These are phyloP conservation scores for Cryptococcus sp. DNA, from an alignment of 1,284 basidiomycete genomes.

Conservation along the genomic window DNA sequence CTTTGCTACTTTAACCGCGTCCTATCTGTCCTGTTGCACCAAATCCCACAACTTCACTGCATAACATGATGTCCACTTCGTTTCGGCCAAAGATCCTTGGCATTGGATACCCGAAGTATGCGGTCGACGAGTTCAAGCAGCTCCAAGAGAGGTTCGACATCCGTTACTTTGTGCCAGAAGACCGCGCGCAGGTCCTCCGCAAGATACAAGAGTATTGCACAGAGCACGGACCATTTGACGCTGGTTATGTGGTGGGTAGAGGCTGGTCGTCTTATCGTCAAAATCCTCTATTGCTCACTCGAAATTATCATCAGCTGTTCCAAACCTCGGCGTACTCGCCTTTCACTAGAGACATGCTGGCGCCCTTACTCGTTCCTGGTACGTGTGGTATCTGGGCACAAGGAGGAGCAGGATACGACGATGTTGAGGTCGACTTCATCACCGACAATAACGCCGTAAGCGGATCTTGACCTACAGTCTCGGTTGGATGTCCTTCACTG, in stretches of 20 bases:
- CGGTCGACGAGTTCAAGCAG: slow-evolving; percentile 24
- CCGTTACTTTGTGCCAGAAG: slow-evolving; percentile 31
- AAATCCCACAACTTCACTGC: no score
- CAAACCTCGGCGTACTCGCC: slow-evolving; percentile 27
- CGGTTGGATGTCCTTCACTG: background rate
- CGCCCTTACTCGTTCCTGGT: slow-evolving; percentile 23
- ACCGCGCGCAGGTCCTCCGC: slow-evolving; percentile 25
- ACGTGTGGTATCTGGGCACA: slow-evolving; percentile 28
- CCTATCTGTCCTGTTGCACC: no score
- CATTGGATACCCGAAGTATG: slow-evolving; percentile 34
- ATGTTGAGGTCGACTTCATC: slow-evolving; percentile 22
- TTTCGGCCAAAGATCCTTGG: slow-evolving; percentile 24
- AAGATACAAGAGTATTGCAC: slow-evolving; percentile 29
- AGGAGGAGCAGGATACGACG: slow-evolving; percentile 30
- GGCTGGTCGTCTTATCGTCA: background rate
- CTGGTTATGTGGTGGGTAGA: slow-evolving; percentile 28
- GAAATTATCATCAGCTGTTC: slow-evolving; percentile 17
- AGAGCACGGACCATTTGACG: slow-evolving; percentile 33
- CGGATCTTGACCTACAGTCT: slow-evolving; percentile 6
- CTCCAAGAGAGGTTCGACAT: slow-evolving; percentile 29
- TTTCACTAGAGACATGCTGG: slow-evolving; percentile 27
- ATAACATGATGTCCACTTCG: no score
- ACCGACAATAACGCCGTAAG: slow-evolving; percentile 10
- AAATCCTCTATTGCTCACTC: background rate
- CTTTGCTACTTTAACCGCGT: no score